Conservation (phyloP, 2,329 filamentous ascomycete species). For the Colletotrichum cereale region DNA sequence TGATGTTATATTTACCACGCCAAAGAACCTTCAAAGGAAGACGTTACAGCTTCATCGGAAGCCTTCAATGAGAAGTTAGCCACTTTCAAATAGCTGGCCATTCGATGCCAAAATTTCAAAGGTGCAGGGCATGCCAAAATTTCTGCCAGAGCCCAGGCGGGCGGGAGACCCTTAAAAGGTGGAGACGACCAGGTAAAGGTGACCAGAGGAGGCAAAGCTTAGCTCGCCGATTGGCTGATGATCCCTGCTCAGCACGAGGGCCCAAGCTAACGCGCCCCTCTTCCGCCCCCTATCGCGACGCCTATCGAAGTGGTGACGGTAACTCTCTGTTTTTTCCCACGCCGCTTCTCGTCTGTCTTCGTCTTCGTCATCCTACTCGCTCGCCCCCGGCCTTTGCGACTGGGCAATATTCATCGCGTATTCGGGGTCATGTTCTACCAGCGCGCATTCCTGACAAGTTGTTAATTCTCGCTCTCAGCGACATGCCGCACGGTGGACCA, state of each 20-base stretch:
- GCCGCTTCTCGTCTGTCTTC: slow-evolving; percentile 20
- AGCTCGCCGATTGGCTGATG: slow-evolving; percentile 23
- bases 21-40: neutral
- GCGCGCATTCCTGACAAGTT: neutral
- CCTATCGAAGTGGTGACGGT: slow-evolving; percentile 34
- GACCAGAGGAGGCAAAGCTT: slow-evolving; percentile 16
- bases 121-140: neutral
- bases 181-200: slow-evolving; percentile 8
- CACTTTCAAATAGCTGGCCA: neutral
- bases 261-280: slow-evolving; percentile 36
- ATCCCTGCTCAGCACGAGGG: slow-evolving; percentile 13
- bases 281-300: slow-evolving; percentile 33
- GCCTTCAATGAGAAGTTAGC: neutral
- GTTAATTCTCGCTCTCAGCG: neutral
- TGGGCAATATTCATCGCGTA: slow-evolving; percentile 49
- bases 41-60: neutral
- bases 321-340: slow-evolving; percentile 28
- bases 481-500: slow-evolving; percentile 14
- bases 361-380: slow-evolving; percentile 45
- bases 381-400: slow-evolving; percentile 42
- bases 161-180: slow-evolving; percentile 14
- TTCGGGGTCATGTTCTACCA: neutral
- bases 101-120: neutral
- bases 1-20: neutral
- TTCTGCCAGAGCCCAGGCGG: neutral